phyloP scores from a whole-genome alignment of 331 rosid species.

The Pyracantha coccinea region DNA sequence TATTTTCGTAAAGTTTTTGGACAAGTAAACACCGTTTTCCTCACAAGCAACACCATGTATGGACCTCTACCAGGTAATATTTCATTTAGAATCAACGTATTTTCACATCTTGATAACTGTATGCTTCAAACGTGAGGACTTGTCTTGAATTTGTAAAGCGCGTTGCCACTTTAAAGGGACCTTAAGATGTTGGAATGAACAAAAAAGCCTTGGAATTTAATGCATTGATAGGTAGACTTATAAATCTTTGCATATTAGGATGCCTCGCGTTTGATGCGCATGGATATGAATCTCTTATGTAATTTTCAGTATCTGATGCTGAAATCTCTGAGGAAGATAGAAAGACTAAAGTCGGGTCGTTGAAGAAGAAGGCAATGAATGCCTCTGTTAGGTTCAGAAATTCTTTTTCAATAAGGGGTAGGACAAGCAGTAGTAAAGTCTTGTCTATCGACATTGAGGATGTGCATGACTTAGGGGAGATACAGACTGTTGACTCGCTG shows the following conservation, averaged over 20 bases:
- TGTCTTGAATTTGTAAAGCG: background rate
- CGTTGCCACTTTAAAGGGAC: background rate
- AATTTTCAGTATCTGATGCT: constrained; percentile 17
- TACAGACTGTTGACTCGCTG: constrained; percentile 60
- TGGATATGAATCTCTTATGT: background rate
- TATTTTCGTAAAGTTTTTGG: background rate
- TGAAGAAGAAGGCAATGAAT: constrained; percentile 53
- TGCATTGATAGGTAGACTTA: background rate
- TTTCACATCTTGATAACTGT: background rate
- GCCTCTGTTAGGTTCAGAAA: constrained; percentile 60
- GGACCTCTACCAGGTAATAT: constrained; percentile 32
- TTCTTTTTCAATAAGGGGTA: constrained; percentile 50
- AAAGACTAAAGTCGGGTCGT: constrained; percentile 36
- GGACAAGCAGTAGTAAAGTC: constrained; percentile 80
- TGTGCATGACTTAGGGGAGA: constrained; percentile 60
- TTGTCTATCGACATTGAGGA: constrained; percentile 74
- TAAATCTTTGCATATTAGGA: background rate
- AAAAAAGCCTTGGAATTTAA: background rate
- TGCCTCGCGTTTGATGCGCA: background rate
- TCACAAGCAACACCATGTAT: constrained; percentile 35
- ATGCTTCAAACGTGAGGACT: background rate
- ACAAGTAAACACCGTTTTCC: background rate
- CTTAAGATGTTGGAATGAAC: background rate
- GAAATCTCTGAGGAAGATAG: constrained; percentile 39
- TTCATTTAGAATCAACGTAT: background rate